Evolutionary conservation across 2,329 filamentous ascomycete genomes (phyloP).

Genomic region (Emmonsia crescens): DNA sequence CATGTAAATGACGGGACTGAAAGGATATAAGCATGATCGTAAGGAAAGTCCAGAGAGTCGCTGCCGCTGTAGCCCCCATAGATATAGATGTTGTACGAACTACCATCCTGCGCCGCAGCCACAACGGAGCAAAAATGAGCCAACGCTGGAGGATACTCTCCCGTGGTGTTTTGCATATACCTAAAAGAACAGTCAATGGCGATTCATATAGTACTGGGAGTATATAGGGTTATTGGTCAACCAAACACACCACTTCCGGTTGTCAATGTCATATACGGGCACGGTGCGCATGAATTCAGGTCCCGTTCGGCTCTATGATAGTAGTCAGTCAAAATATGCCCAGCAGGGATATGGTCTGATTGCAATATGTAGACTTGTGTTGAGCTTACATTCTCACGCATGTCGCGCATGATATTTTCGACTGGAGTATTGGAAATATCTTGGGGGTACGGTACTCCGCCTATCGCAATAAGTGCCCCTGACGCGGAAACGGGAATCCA

Average conservation of each 20-base stretch:
- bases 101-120: conserved; percentile 27
- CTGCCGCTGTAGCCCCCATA: conserved; percentile 25
- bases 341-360: not conserved
- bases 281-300: conserved; percentile 29
- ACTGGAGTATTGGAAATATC: conserved; percentile 11
- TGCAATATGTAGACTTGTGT: not conserved
- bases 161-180: conserved; percentile 34
- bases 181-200: conserved; percentile 12
- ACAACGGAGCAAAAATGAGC: conserved; percentile 34
- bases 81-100: conserved; percentile 28
- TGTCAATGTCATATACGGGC: conserved; percentile 28
- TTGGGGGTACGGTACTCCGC: conserved; percentile 24
- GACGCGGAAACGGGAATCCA: conserved; percentile 42
- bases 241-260: conserved; percentile 17
- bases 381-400: conserved; percentile 13
- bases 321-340: not conserved
- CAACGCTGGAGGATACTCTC: conserved; percentile 25
- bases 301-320: conserved; percentile 15
- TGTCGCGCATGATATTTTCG: not conserved
- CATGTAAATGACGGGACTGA: conserved; percentile 27
- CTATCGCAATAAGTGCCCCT: conserved; percentile 30
- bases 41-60: conserved; percentile 14
- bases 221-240: not conserved
- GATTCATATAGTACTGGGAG: not conserved
- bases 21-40: conserved; percentile 25